phyloP scores from a whole-genome alignment of 2,329 filamentous ascomycete species.

The Hymenoscyphus scutula region DNA sequence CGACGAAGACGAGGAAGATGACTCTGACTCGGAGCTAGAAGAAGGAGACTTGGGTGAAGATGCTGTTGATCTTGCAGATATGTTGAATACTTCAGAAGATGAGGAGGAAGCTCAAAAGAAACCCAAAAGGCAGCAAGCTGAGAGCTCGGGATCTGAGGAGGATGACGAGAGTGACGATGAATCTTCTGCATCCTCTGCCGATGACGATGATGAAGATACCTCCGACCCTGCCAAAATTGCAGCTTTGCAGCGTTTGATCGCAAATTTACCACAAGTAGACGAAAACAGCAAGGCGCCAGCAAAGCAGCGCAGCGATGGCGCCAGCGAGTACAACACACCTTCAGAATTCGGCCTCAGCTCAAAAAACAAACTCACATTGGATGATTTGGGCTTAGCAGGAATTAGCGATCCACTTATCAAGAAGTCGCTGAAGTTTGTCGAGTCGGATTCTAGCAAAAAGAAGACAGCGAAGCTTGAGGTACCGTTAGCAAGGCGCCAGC shows the following conservation, averaged over 20 bases:
- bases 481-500: constrained; percentile 79
- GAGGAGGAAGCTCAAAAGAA: constrained; percentile 62
- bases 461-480: constrained; percentile 72
- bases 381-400: constrained; percentile 69
- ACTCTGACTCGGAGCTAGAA: constrained; percentile 52
- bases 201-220: constrained; percentile 42
- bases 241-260: constrained; percentile 67
- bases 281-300: constrained; percentile 20
- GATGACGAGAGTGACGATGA: constrained; percentile 53
- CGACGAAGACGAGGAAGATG: constrained; percentile 45
- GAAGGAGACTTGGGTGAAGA: constrained; percentile 64
- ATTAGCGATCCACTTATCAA: constrained; percentile 74
- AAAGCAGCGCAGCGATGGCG: constrained; percentile 41
- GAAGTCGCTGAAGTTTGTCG: constrained; percentile 74
- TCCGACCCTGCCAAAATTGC: constrained; percentile 52
- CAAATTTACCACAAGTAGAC: constrained; percentile 52
- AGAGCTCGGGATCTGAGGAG: constrained; percentile 44
- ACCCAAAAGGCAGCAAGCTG: constrained; percentile 40
- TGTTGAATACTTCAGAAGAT: constrained; percentile 34
- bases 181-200: constrained; percentile 47
- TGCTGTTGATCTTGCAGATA: constrained; percentile 36
- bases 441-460: constrained; percentile 57
- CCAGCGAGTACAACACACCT: constrained; percentile 61
- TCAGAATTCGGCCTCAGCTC: constrained; percentile 57
- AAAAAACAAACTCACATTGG: constrained; percentile 54